These are phyloP conservation scores for Anisogramma anomala DNA, from an alignment of 2,329 filamentous ascomycete species.

Conservation along the genomic window DNA sequence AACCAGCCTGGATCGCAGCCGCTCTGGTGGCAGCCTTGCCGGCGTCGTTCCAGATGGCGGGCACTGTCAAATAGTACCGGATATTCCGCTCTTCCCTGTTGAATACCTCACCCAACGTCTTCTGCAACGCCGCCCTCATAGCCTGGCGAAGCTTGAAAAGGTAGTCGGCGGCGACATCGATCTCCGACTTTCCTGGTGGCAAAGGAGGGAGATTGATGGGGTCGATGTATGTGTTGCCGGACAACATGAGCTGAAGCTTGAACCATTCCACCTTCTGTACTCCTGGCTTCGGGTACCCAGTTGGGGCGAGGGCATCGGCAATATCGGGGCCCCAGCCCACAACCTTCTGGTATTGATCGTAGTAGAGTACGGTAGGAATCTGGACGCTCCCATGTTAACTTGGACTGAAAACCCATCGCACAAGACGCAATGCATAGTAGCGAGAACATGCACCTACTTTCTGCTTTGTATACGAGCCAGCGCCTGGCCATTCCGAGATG, in stretches of 20 bases:
- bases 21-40: constrained; percentile 94
- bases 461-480: constrained; percentile 95
- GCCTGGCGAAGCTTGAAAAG: constrained; percentile 96
- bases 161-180: constrained; percentile 98
- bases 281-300: constrained; percentile 92
- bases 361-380: constrained; percentile 99
- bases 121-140: constrained; percentile 90
- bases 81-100: constrained; percentile 97
- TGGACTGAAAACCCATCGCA: no score
- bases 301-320: constrained; percentile 88
- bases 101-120: constrained; percentile 94
- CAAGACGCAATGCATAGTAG: not conserved
- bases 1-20: constrained; percentile 92
- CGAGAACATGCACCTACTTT: constrained; percentile 56
- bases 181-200: constrained; percentile 94
- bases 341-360: constrained; percentile 98
- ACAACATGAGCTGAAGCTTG: constrained; percentile 97
- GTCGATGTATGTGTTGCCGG: constrained; percentile 97
- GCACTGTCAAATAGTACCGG: constrained; percentile 94
- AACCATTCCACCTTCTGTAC: constrained; percentile 99
- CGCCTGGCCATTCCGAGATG: constrained; percentile 97
- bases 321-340: constrained; percentile 99
- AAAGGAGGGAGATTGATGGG: constrained; percentile 97
- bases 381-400: constrained; percentile 25
- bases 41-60: constrained; percentile 98